These are phyloP conservation scores for Melastoma candidum DNA, from an alignment of 441 rosid species.

Conservation along the genomic window DNA sequence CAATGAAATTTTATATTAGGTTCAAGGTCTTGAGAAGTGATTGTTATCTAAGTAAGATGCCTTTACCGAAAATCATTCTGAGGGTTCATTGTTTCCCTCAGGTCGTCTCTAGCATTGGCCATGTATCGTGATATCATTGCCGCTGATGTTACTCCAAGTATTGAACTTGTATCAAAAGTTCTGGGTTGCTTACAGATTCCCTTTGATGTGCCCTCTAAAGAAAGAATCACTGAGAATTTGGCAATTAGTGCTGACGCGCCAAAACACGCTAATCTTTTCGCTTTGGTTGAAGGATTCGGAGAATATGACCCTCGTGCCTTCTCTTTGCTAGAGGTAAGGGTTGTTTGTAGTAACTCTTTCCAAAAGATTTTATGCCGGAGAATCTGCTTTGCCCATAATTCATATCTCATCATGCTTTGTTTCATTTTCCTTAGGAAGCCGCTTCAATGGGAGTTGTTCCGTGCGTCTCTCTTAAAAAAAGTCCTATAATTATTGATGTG, in stretches of 20 bases:
- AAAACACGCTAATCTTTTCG: constrained; percentile 42
- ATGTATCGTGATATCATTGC: constrained; percentile 58
- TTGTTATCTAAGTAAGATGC: no score
- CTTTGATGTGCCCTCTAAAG: constrained; percentile 47
- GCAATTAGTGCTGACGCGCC: constrained; percentile 41
- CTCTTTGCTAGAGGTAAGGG: constrained; percentile 67
- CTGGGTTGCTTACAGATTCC: constrained; percentile 84
- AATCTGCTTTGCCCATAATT: not conserved
- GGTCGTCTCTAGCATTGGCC: constrained; percentile 65
- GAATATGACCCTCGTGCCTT: constrained; percentile 94
- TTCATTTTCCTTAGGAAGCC: constrained; percentile 49
- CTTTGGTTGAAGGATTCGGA: constrained; percentile 85
- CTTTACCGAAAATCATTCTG: constrained; percentile 1
- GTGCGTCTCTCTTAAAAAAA: constrained; percentile 45
- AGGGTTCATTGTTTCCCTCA: constrained; percentile 16
- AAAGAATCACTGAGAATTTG: constrained; percentile 53
- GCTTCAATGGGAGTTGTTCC: constrained; percentile 70
- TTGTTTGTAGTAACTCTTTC: not conserved
- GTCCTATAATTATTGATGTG: constrained; percentile 56
- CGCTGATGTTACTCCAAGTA: constrained; percentile 54
- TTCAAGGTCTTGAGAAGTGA: no score
- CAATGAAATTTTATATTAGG: no score
- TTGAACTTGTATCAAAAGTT: constrained; percentile 72
- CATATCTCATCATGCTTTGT: constrained; percentile 13
- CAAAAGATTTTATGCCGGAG: no score